Conservation (phyloP, 1,284 basidiomycete species). For the Fomes fomentarius region DNA sequence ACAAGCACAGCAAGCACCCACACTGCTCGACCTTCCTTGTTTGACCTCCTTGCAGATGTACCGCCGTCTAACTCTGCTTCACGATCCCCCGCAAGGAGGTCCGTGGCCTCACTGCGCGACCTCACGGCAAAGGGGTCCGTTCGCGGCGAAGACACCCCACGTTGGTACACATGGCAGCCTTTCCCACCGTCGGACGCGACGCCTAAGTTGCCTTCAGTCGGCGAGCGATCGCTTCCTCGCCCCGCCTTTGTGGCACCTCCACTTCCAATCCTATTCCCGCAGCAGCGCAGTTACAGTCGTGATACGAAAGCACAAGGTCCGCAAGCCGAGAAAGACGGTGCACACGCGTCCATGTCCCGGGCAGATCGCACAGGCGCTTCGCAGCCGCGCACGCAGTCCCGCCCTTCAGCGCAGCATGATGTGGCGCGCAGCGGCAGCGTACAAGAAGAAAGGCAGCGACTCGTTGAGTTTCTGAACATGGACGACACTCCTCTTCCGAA, state of each 20-base stretch:
- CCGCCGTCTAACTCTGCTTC: background rate
- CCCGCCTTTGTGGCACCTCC: slow-evolving; percentile 20
- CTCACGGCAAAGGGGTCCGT: too few species aligned
- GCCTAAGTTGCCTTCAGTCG: background rate
- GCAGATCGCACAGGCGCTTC: background rate
- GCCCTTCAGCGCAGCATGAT: slow-evolving; percentile 5
- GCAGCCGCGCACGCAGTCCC: slow-evolving; percentile 9
- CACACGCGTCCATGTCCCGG: too few species aligned
- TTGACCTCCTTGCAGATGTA: slow-evolving; percentile 22
- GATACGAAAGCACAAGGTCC: too few species aligned
- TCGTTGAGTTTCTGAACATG: background rate
- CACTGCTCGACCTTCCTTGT: slow-evolving; percentile 21
- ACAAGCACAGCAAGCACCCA: slow-evolving; percentile 13
- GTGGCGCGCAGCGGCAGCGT: background rate
- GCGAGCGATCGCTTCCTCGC: background rate
- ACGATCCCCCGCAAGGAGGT: too few species aligned
- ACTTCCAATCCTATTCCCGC: slow-evolving; percentile 24
- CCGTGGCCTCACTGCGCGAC: too few species aligned
- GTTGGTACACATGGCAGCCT: too few species aligned
- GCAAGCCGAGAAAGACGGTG: too few species aligned
- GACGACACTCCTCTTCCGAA: background rate
- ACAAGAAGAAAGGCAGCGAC: background rate
- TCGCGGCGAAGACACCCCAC: too few species aligned
- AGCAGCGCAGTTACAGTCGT: background rate
- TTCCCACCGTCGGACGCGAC: background rate